Percentiles rank a stretch among this genome's conserved stretches.
These are phyloP conservation scores for Chrysophaeum taylorii DNA, from an alignment of 352 stramenopile species.

Conservation along the genomic window DNA sequence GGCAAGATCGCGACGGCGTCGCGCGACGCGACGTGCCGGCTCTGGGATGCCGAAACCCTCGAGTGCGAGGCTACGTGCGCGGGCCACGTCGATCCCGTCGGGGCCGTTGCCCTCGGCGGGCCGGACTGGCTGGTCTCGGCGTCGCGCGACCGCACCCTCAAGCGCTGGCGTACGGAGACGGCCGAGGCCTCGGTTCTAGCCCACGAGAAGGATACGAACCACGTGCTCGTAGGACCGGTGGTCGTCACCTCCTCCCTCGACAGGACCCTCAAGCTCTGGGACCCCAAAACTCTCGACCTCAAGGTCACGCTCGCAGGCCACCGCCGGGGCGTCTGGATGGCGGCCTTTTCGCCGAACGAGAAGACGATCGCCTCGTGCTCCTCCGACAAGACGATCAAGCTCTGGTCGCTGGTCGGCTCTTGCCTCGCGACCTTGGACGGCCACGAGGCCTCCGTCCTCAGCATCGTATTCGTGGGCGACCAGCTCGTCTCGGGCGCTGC, in stretches of 20 bases:
- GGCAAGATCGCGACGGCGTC: slow-evolving; percentile 79
- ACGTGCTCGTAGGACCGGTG: too few species aligned
- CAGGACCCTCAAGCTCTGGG: slow-evolving; percentile 92
- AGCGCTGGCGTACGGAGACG: slow-evolving; percentile 78
- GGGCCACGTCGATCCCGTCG: slow-evolving; percentile 86
- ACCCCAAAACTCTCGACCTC: slow-evolving; percentile 66
- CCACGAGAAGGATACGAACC: slow-evolving; percentile 95
- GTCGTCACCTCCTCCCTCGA: slow-evolving; percentile 86
- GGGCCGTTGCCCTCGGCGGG: slow-evolving; percentile 74
- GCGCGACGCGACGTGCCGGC: slow-evolving; percentile 78
- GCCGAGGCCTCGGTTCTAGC: slow-evolving; percentile 26
- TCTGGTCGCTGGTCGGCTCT: slow-evolving; percentile 90
- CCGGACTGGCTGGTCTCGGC: slow-evolving; percentile 73
- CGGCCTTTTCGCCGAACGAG: slow-evolving; percentile 90
- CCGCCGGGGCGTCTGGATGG: slow-evolving; percentile 91
- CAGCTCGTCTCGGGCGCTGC: slow-evolving; percentile 86
- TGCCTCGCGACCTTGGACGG: slow-evolving; percentile 94
- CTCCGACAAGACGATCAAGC: slow-evolving; percentile 88
- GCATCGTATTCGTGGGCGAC: slow-evolving; percentile 73
- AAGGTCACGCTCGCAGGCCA: slow-evolving; percentile 85
- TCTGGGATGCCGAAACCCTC: slow-evolving; percentile 56
- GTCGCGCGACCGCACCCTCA: slow-evolving; percentile 90
- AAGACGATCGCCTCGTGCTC: slow-evolving; percentile 83
- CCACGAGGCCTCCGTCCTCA: slow-evolving; percentile 67
- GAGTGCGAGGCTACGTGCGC: slow-evolving; percentile 70